phyloP scores from a whole-genome alignment of 306 rosid species.

The Castanea crenata region DNA sequence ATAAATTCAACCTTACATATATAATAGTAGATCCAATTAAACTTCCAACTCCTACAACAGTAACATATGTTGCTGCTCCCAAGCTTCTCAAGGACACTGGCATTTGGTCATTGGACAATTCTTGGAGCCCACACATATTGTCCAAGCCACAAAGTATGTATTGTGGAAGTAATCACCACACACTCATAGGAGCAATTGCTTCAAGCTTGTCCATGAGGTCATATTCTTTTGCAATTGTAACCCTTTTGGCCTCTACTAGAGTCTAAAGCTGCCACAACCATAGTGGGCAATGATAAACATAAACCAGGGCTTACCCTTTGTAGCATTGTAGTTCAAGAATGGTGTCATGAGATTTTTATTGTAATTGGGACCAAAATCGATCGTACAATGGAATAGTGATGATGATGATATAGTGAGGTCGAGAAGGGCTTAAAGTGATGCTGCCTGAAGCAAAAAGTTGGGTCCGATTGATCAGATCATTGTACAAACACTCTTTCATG shows the following conservation, averaged over 20 bases:
- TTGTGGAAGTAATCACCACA: constrained; percentile 53
- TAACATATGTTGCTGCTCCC: constrained; percentile 33
- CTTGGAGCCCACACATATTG: constrained; percentile 23
- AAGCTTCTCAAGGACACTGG: constrained; percentile 33
- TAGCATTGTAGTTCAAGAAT: constrained; percentile 31
- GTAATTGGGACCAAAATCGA: constrained; percentile 20
- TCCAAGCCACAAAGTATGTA: constrained; percentile 22
- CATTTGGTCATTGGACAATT: constrained; percentile 42
- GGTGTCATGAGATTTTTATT: constrained; percentile 21
- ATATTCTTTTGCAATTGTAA: neutral
- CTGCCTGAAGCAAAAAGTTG: constrained; percentile 20
- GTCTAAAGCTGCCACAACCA: constrained; percentile 35
- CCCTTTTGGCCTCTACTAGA: constrained; percentile 29
- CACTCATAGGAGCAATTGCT: constrained; percentile 28
- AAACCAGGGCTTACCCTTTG: constrained; percentile 41
- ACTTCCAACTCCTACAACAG: constrained; percentile 32
- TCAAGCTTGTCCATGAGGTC: constrained; percentile 23
- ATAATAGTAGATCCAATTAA: constrained; percentile 24
- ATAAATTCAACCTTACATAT: neutral
- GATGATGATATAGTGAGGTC: constrained; percentile 19
- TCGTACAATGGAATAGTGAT: constrained; percentile 34
- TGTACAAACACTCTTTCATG: neutral
- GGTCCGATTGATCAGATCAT: constrained; percentile 35
- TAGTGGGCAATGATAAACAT: constrained; percentile 27
- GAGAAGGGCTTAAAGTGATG: constrained; percentile 22